A percentile compares a stretch with the other conserved stretches of the same genome.
Evolutionary conservation across 768 basidiomycete species (phyloP).

Genomic region (Panaeolus cyanescens): DNA sequence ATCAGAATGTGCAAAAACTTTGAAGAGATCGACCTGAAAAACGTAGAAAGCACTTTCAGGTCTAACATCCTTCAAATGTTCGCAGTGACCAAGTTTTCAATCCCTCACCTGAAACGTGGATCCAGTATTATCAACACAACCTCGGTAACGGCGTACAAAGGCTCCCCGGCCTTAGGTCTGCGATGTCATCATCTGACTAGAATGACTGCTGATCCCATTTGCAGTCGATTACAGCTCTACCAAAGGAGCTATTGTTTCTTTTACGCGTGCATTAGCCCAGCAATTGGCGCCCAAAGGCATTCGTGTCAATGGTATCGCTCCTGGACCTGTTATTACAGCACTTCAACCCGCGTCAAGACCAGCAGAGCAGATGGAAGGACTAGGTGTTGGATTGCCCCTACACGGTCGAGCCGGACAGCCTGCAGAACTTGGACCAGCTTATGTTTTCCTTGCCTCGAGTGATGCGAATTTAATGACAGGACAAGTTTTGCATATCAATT

Average conservation of each 20-base stretch:
- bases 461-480: slow-evolving; percentile 42
- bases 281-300: slow-evolving; percentile 59
- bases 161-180: slow-evolving; percentile 28
- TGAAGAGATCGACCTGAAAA: slow-evolving; percentile 49
- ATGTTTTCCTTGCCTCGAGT: slow-evolving; percentile 54
- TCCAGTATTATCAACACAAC: slow-evolving; percentile 63
- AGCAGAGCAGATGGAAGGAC: slow-evolving; percentile 57
- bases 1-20: slow-evolving; percentile 43
- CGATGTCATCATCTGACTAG: slow-evolving; percentile 17
- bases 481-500: slow-evolving; percentile 37
- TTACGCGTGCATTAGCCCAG: slow-evolving; percentile 54
- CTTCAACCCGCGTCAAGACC: slow-evolving; percentile 57
- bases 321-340: slow-evolving; percentile 59
- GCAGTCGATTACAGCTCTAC: slow-evolving; percentile 55
- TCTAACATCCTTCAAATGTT: slow-evolving; percentile 65
- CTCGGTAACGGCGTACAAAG: slow-evolving; percentile 55
- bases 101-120: slow-evolving; percentile 62
- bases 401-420: slow-evolving; percentile 54
- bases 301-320: slow-evolving; percentile 54
- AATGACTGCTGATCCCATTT: neutral
- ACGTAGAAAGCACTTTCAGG: slow-evolving; percentile 56
- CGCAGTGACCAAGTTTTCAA: slow-evolving; percentile 52
- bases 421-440: slow-evolving; percentile 52
- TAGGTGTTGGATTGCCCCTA: slow-evolving; percentile 48
- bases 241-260: slow-evolving; percentile 61